These are phyloP conservation scores for Chloris gayana DNA, from an alignment of 176 grass and related monocot species.

Conservation along the genomic window DNA sequence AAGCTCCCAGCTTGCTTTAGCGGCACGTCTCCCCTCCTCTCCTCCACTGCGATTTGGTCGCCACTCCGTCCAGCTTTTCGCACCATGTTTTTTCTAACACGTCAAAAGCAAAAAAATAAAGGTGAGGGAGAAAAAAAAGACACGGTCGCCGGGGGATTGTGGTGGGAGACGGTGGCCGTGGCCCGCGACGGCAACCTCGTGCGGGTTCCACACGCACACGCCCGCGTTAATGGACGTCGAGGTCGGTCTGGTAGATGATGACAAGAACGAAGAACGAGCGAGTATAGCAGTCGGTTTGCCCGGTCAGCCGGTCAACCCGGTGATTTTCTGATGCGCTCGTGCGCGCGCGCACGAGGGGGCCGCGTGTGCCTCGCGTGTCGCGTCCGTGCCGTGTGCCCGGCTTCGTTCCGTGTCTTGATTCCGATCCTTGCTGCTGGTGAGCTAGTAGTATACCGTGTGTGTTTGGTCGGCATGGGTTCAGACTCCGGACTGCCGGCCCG, in stretches of 20 bases:
- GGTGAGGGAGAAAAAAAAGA: no score
- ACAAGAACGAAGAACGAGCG: not conserved
- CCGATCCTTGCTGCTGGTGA: no score
- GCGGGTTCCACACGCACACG: slow-evolving; percentile 2
- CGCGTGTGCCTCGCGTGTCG: no score
- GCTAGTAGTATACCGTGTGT: no score
- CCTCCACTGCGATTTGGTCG: slow-evolving; percentile 35
- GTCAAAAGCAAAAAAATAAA: not conserved
- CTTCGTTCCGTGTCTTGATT: not conserved
- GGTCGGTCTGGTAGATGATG: not conserved
- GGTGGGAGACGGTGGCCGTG: not conserved
- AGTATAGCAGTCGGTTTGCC: not conserved
- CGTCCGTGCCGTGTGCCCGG: no score
- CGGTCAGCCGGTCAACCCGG: not conserved
- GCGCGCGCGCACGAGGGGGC: no score
- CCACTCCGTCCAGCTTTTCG: not conserved
- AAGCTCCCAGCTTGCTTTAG: slow-evolving; percentile 21
- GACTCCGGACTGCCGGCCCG: not conserved
- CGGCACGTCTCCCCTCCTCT: slow-evolving; percentile 19
- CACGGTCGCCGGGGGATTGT: not conserved
- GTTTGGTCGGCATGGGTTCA: slow-evolving; percentile 25
- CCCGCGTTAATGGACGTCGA: not conserved
- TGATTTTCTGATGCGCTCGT: not conserved
- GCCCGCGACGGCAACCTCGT: slow-evolving; percentile 19
- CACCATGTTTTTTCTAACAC: not conserved